Evolutionary conservation across 176 grass and related monocot genomes (phyloP), one percentile per base, ranked within the genome.

Genomic region (Dactylis glomerata): DNA sequence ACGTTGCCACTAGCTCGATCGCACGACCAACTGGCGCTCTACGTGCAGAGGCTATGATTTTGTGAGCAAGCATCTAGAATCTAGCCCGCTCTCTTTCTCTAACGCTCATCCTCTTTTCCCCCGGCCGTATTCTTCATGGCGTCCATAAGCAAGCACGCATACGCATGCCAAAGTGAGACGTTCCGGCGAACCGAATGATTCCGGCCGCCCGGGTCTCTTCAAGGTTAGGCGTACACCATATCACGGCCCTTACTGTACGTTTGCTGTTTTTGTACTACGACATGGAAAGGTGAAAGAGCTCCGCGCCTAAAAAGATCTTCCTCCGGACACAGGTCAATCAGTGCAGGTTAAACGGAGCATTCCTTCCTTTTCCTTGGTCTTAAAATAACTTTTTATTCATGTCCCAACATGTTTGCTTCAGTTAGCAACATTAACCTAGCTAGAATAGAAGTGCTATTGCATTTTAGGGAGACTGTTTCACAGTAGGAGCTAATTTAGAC

Each of bases 171-270:
- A 14, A 72, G 77, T 70, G 51, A 74, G 8, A 81, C 26, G 84
- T 42, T 84, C 38, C 76, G 69, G 8, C 47, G 16, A 38, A 13
- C 33, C 26, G 5, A 84, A 80, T 78, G 54, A 90, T 77, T 80
- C 87, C 26, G 32, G 54, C 32, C 57, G 33, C n/a, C 26, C 69
- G 49, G 36, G 49, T 68, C 59, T 32, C 51, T 57, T 26, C 73
- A 24, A 8, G 49, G 87, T 13, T 14, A 24, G 77, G 6, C 49
- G 76, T 50, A 47, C 68, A 15, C 52, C 88, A 82, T 63, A 34
- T 86, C 54, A 38, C 10, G 78, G 5, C 69, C 76, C 52, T 83
- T 64, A 71, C 57, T 77, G 41, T 42, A 11, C 3, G 41, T 37
- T 41, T 8, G 6, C 68, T 71, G 23, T 68, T 77, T 12, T 8